A percentile compares a stretch with the other conserved stretches of the same genome.
Evolutionary conservation across 2,329 filamentous ascomycete species (phyloP).

Genomic region (Ophiosphaerella korrae): DNA sequence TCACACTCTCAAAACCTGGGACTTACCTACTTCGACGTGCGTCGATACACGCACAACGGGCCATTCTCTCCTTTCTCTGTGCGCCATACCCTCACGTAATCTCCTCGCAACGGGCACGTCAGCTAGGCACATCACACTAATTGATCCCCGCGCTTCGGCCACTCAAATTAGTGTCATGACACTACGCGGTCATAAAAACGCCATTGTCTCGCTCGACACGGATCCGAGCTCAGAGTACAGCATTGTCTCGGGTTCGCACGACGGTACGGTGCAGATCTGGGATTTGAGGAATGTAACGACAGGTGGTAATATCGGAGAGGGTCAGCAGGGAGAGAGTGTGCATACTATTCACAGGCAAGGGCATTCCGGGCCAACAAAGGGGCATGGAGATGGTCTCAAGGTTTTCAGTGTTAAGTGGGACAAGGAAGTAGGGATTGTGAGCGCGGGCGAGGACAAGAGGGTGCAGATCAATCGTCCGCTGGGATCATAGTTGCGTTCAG

Average conservation of each 20-base stretch:
- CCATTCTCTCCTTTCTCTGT: constrained; percentile 80
- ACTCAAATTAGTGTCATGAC: constrained; percentile 82
- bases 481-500: constrained; percentile 12
- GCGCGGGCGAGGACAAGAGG: constrained; percentile 89
- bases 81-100: constrained; percentile 70
- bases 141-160: constrained; percentile 83
- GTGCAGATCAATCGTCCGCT: constrained; percentile 77
- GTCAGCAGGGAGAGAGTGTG: constrained; percentile 68
- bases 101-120: constrained; percentile 77
- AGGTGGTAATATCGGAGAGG: constrained; percentile 58
- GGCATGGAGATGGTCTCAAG: constrained; percentile 82
- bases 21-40: constrained; percentile 77
- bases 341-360: constrained; percentile 81
- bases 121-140: constrained; percentile 85
- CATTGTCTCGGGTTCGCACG: constrained; percentile 88
- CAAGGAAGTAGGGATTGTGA: constrained; percentile 82
- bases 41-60: constrained; percentile 84
- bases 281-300: constrained; percentile 76
- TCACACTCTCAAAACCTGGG: constrained; percentile 87
- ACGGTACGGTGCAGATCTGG: constrained; percentile 93
- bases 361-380: constrained; percentile 57
- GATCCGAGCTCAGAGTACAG: constrained; percentile 75
- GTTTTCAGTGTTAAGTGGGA: constrained; percentile 92
- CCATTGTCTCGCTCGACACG: constrained; percentile 62
- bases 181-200: constrained; percentile 86